Evolutionary conservation across 805 yeast genomes (phyloP), one percentile per base, ranked within the genome.

Genomic region (Lachancea quebecensis): DNA sequence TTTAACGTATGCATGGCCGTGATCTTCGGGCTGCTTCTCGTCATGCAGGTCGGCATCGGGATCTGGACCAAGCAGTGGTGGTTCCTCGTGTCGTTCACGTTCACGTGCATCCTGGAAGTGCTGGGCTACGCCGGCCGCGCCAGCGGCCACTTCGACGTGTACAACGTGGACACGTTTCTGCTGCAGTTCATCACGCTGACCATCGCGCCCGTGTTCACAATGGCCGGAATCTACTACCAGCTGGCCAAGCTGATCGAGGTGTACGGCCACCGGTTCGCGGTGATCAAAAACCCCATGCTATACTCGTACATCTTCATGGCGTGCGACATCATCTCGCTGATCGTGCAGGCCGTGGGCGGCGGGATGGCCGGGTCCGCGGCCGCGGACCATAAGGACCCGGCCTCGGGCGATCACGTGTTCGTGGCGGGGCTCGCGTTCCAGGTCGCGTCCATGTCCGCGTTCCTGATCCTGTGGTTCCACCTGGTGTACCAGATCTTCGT

Each of bases 221-320:
- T 85, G 85, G 96, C 85, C 3, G 95, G 91, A 1, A 70, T 88
- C 2, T 89, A 88, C 65, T 82, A 74, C 52, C 69, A 80, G 44
- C 65, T 88, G 51, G 88, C 84, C 5, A 83, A 85, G 62, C 54
- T 83, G 41, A 69, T 81, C 39, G 78, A 81, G 45, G 62, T 85
- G 1, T 79, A 78, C 55, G 87, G 87, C 2, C 66, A 69, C 46
- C 57, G 66, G 14, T 80, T 65, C 51, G 78, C 89, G 8, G 42
- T 59, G 1, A 41, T 76, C 32, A 52, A 55, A 12, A 57, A 65
- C 2, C 67, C 69, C 21, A 62, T 58, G 53, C 46, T 52, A 3
- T 63, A 63, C 46, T 73, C 89, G 0, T 73, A 76, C 42, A 66
- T 83, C 9, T 88, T 87, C 55, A 75, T 87, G 10, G 50, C 69